Percentiles rank a stretch among this genome's conserved stretches.
phyloP scores from a whole-genome alignment of 1,284 basidiomycete genomes.

The Cutaneotrichosporon daszewskae region DNA sequence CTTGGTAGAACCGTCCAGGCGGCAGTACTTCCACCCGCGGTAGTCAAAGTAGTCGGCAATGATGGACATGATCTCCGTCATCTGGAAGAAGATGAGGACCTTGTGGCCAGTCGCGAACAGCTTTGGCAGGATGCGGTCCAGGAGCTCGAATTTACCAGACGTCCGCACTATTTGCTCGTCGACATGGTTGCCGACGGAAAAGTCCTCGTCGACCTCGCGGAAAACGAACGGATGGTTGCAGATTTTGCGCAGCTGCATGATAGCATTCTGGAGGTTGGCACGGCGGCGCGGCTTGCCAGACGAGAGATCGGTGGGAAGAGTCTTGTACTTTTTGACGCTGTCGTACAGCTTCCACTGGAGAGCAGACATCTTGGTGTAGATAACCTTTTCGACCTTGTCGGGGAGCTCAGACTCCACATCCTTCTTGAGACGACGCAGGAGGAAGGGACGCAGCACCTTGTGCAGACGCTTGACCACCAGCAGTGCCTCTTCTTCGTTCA shows the following conservation, averaged over 20 bases:
- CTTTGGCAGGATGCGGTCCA: constrained; percentile 89
- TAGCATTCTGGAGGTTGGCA: constrained; percentile 75
- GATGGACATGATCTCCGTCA: constrained; percentile 99
- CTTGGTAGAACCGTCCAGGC: constrained; percentile 96
- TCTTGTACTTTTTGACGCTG: constrained; percentile 67
- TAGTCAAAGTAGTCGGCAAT: constrained; percentile 97
- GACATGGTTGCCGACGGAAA: constrained; percentile 55
- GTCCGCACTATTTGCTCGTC: constrained; percentile 83
- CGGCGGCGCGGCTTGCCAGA: constrained; percentile 39
- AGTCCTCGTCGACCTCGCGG: constrained; percentile 73
- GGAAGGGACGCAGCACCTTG: constrained; percentile 96
- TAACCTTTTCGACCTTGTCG: constrained; percentile 98
- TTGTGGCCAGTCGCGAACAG: constrained; percentile 89
- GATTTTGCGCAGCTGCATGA: constrained; percentile 99
- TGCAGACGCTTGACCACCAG: constrained; percentile 97
- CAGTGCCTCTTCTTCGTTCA: constrained; percentile 99
- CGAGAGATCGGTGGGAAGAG: constrained; percentile 50
- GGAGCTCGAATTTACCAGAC: constrained; percentile 92
- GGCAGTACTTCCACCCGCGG: constrained; percentile 84
- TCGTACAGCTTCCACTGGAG: constrained; percentile 93
- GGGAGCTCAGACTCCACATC: constrained; percentile 97
- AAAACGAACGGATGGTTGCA: constrained; percentile 98
- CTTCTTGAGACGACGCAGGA: constrained; percentile 93
- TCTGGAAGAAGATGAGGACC: constrained; percentile 95
- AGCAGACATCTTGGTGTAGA: constrained; percentile 95